These are phyloP conservation scores for Leccinum subgranulosum DNA, from an alignment of 768 basidiomycete species.

Conservation along the genomic window DNA sequence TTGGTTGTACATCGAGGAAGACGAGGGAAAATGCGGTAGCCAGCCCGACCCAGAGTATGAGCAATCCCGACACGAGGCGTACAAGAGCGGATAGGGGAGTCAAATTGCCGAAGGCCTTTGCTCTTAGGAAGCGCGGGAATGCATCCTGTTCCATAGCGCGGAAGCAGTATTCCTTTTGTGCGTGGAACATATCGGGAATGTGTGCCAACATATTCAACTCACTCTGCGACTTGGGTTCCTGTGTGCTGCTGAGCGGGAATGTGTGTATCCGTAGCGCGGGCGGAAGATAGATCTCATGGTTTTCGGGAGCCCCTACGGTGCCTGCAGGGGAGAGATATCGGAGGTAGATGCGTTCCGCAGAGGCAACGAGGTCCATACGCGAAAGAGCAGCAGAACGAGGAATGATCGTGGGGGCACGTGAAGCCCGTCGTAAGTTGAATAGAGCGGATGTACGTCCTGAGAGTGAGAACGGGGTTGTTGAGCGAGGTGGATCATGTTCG, in stretches of 20 bases:
- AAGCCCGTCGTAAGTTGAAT: constrained; percentile 73
- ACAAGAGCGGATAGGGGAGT: constrained; percentile 89
- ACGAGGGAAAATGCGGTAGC: constrained; percentile 87
- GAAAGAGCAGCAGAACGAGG: constrained; percentile 89
- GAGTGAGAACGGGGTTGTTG: constrained; percentile 77
- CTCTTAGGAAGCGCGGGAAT: constrained; percentile 89
- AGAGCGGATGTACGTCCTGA: constrained; percentile 73
- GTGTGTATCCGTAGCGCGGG: constrained; percentile 86
- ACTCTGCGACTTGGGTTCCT: constrained; percentile 63
- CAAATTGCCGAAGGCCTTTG: constrained; percentile 97
- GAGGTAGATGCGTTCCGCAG: constrained; percentile 94
- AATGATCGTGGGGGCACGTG: constrained; percentile 91
- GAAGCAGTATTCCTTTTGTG: constrained; percentile 97
- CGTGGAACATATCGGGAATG: constrained; percentile 94
- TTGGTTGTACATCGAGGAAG: constrained; percentile 91
- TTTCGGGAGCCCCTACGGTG: constrained; percentile 75
- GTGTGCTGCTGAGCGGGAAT: constrained; percentile 78
- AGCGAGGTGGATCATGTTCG: constrained; percentile 53
- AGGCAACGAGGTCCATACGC: constrained; percentile 84
- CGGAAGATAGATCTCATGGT: constrained; percentile 97
- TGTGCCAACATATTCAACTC: constrained; percentile 81
- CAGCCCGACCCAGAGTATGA: constrained; percentile 94
- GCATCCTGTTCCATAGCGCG: constrained; percentile 95
- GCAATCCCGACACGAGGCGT: constrained; percentile 77
- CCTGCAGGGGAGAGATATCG: constrained; percentile 87